Evolutionary conservation across 2,329 filamentous ascomycete genomes (phyloP).

Genomic region (Trichophyton mentagrophytes): DNA sequence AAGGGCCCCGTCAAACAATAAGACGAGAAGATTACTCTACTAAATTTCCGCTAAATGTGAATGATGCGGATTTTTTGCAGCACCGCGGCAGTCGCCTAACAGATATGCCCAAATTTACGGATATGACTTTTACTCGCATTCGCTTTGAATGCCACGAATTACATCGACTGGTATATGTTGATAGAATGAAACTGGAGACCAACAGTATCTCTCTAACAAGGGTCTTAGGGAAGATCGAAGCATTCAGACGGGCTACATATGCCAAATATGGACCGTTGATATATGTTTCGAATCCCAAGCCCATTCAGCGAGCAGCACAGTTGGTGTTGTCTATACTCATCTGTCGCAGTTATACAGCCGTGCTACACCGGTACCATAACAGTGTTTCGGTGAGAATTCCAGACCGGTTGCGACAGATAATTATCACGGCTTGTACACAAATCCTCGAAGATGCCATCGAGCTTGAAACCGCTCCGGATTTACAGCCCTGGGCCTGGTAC

Average conservation of each 20-base stretch:
- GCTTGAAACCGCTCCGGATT: constrained; percentile 40
- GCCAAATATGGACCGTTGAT: constrained; percentile 54
- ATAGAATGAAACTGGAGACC: constrained; percentile 51
- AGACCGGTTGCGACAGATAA: constrained; percentile 49
- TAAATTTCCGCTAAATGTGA: constrained; percentile 55
- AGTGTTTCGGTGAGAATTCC: constrained; percentile 23
- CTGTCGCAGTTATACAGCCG: constrained; percentile 51
- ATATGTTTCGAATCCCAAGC: constrained; percentile 38
- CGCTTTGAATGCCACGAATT: constrained; percentile 63
- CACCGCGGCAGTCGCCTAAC: constrained; percentile 30
- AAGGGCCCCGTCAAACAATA: constrained; percentile 58
- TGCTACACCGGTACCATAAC: constrained; percentile 55
- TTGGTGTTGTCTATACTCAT: constrained; percentile 53
- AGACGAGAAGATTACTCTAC: constrained; percentile 65
- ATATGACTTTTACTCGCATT: constrained; percentile 54
- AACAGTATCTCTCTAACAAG: constrained; percentile 50
- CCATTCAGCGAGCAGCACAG: constrained; percentile 51
- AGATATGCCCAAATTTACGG: constrained; percentile 49
- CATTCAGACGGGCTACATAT: constrained; percentile 52
- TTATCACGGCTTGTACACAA: constrained; percentile 48
- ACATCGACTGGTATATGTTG: constrained; percentile 57
- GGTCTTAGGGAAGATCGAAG: constrained; percentile 55
- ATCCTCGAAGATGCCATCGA: constrained; percentile 43
- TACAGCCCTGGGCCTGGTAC: constrained; percentile 58
- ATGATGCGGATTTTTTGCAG: constrained; percentile 49